Conservation (phyloP, 1,139 yeast species). For the Candida pseudoviswanathii region DNA sequence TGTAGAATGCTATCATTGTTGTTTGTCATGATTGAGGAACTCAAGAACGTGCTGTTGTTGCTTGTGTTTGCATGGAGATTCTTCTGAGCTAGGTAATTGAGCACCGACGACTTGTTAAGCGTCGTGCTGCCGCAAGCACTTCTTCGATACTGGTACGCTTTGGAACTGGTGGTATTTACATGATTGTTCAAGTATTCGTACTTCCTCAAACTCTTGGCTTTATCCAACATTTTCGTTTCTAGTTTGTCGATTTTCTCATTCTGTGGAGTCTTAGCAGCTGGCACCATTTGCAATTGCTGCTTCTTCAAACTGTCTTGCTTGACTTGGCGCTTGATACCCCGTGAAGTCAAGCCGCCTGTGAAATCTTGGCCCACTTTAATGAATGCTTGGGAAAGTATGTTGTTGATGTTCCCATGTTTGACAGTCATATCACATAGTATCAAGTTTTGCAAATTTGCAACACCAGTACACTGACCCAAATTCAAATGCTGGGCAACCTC, state of each 20-base stretch:
- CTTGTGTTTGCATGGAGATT: conserved; percentile 2
- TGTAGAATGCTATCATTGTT: conserved; percentile 29
- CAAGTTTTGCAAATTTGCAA: conserved; percentile 23
- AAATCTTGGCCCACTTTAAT: conserved; percentile 25
- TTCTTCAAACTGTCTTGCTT: conserved; percentile 10
- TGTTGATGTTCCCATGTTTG: conserved; percentile 29
- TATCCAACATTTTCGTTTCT: conserved; percentile 30
- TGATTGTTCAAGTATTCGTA: conserved; percentile 41
- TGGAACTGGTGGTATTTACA: conserved; percentile 14
- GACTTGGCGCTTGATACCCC: conserved; percentile 30
- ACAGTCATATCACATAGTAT: conserved; percentile 40
- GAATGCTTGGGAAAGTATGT: conserved; percentile 28
- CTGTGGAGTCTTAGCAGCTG: conserved; percentile 6
- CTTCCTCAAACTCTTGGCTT: conserved; percentile 32
- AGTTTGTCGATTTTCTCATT: conserved; percentile 21
- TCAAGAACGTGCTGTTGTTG: conserved; percentile 21
- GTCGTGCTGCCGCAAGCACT: conserved; percentile 6
- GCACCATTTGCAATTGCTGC: background rate
- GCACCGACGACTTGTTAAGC: conserved; percentile 12
- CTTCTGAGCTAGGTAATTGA: conserved; percentile 11
- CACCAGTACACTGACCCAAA: conserved; percentile 15
- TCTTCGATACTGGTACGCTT: conserved; percentile 14
- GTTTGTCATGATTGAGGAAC: conserved; percentile 23
- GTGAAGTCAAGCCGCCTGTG: conserved; percentile 31
- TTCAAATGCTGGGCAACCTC: conserved; percentile 23